Evolutionary conservation across 2,329 filamentous ascomycete species (phyloP), one percentile per base, ranked within the genome.

Genomic region (Aspergillus alliaceus): DNA sequence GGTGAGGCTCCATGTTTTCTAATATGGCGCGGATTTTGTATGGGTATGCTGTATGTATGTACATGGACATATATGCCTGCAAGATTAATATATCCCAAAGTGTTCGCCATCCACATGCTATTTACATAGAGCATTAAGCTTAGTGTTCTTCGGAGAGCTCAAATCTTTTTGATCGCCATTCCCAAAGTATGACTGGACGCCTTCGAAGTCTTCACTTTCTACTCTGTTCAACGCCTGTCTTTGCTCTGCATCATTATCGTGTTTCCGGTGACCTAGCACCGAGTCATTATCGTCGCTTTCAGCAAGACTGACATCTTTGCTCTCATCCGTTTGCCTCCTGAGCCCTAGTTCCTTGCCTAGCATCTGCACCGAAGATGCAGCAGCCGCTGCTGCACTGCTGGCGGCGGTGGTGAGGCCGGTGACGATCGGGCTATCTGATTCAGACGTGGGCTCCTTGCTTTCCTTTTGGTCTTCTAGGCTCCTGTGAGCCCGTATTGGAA

Each of bases 261-360:
- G 61, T 50, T 46, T 54, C 39, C 53, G 63, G 56, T 20, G 56
- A 46, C 8, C 50, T 51, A 25, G 49, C 39, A 61, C 77, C 61
- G 62, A 29, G 6, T 47, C 53, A 14, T 59, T 55, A 11, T 71
- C 71, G 20, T 90, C 74, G 67, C 89, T 93, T 65, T 86, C 92
- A 1, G 90, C 89, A 60, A 86, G 84, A 69, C 90, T 93, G 15
- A 91, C 80, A 53, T 85, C 81, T 1, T 81, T 84, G 62, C 88
- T 91, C 1, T 81, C 82, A 0, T 87, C 84, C 6, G 83, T 88
- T 58, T 86, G 83, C 4, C 81, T 83, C 27, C 89, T 78, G 50
- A 95, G 68, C 0, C 91, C 91, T 1, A 96, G 76, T 48, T 86
- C 83, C 68, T 86, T 90, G 59, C 66, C 55, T 40, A 67, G 24